Base-by-base conservation (phyloP, 2,329 filamentous ascomycete species). In the Elsinoe fawcettii region DNA sequence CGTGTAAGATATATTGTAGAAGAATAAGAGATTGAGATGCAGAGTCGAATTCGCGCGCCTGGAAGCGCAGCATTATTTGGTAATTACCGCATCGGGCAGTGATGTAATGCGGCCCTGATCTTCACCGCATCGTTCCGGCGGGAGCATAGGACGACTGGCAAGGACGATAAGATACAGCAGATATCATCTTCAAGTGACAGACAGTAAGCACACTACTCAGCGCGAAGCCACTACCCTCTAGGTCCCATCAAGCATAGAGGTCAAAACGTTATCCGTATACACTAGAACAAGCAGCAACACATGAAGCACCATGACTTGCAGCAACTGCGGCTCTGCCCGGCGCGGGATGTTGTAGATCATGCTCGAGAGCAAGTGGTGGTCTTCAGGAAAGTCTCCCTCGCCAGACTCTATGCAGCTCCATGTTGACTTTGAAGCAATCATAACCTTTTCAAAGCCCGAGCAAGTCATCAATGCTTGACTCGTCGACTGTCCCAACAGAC, bases 51-150 rank as follows among this genome's bases (percentile, higher is more conserved):
- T 51, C 18, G 30, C 27, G 30, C 14, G 47, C 47, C 30, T 39
- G 30, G 46, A 22, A 39, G 30, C n/a, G 14, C 37, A 14, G 18
- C 54, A 37, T 23, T 56, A 34, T 56, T 56, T 49, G 41, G 54
- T 23, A n/a, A 32, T 37, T 56, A 37, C 53, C 53, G 39, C 39
- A 32, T 56, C 37, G 43, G 54, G 54, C 25, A 32, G 54, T 56
- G 54, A 56, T 39, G 54, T 56, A 34, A 36, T 18, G 36, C 8
- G 14, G 11, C 53, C 49, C 49, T 53, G 49, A 53, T 53, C 32
- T 53, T 39, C 49, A 39, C 30, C 49, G 32, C 27, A 39, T 9
- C 16, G 14, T 22, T n/a, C n/a, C n/a, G n/a, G n/a, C n/a, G n/a
- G n/a, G n/a, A n/a, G n/a, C n/a, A 7, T n/a, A n/a, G 37, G 37